phyloP scores from a whole-genome alignment of 192 early-diverging fungal genomes.

The Entophlyctis luteolus region DNA sequence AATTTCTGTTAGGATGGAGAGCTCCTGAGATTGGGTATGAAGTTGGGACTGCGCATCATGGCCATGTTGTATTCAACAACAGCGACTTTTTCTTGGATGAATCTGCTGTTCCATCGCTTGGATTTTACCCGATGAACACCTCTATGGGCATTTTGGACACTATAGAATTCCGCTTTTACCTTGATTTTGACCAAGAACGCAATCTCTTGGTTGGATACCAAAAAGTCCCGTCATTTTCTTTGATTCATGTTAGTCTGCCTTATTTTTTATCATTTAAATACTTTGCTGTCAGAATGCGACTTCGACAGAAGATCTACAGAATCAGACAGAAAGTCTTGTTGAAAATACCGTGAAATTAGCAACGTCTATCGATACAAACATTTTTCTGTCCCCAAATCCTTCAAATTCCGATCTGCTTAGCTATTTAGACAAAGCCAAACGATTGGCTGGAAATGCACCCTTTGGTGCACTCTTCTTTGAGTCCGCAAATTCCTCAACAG shows the following conservation, averaged over 20 bases:
- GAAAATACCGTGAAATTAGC: slow-evolving; percentile 33
- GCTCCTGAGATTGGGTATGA: not conserved
- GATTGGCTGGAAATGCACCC: slow-evolving; percentile 48
- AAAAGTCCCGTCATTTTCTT: slow-evolving; percentile 12
- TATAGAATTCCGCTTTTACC: not conserved
- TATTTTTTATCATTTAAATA: too few species aligned
- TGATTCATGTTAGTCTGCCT: too few species aligned
- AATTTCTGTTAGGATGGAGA: not conserved
- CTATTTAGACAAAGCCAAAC: slow-evolving; percentile 23
- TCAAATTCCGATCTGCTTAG: not conserved
- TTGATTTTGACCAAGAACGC: not conserved
- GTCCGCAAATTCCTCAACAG: slow-evolving; percentile 38
- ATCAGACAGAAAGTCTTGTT: too few species aligned
- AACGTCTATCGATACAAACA: slow-evolving; percentile 42
- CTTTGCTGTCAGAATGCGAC: too few species aligned
- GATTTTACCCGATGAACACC: not conserved
- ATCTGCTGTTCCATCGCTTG: not conserved
- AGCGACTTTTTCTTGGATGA: not conserved
- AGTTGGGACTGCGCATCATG: not conserved
- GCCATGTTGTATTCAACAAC: not conserved
- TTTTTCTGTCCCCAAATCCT: slow-evolving; percentile 23
- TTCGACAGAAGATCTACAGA: too few species aligned
- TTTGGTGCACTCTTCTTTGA: slow-evolving; percentile 55
- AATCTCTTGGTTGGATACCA: not conserved
- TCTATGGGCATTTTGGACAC: slow-evolving; percentile 6